A percentile compares a stretch with the other conserved stretches of the same genome.
Evolutionary conservation across 768 basidiomycete genomes (phyloP).

Genomic region (Termitomyces sp.): DNA sequence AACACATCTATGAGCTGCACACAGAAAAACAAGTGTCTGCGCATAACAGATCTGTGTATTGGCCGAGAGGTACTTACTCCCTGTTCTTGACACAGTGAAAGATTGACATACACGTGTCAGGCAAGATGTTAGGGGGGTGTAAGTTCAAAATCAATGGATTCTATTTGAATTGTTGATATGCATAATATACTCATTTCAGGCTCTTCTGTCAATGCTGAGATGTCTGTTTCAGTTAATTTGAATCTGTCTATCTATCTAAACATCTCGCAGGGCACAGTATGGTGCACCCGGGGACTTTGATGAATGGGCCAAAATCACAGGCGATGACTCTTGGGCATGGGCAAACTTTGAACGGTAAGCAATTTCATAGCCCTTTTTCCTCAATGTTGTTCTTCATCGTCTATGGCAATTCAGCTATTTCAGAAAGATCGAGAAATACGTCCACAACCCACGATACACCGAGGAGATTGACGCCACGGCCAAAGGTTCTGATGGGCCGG

Average conservation of each 20-base stretch:
- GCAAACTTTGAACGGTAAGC: constrained; percentile 43
- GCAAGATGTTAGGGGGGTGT: constrained; percentile 72
- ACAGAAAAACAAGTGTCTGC: constrained; percentile 54
- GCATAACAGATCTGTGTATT: constrained; percentile 41
- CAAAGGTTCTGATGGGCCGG: constrained; percentile 45
- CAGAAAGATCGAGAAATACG: constrained; percentile 55
- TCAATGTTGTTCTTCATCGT: neutral
- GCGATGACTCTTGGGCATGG: constrained; percentile 57
- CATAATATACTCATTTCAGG: constrained; percentile 24
- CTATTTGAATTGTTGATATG: neutral
- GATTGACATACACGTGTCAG: constrained; percentile 23
- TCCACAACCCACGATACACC: constrained; percentile 39
- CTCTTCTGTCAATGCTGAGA: constrained; percentile 59
- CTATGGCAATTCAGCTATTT: constrained; percentile 42
- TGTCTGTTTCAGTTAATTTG: constrained; percentile 21
- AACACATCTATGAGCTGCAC: constrained; percentile 46
- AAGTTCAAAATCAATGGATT: constrained; percentile 17
- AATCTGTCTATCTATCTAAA: neutral
- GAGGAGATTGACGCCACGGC: constrained; percentile 38
- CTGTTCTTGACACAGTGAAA: neutral
- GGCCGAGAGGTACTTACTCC: constrained; percentile 53
- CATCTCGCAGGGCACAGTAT: constrained; percentile 44
- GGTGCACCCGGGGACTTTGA: constrained; percentile 67
- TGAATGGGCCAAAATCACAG: constrained; percentile 51
- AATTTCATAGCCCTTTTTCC: neutral